Base-by-base conservation (phyloP, 768 basidiomycete species). In the Botryobasidium botryosum region DNA sequence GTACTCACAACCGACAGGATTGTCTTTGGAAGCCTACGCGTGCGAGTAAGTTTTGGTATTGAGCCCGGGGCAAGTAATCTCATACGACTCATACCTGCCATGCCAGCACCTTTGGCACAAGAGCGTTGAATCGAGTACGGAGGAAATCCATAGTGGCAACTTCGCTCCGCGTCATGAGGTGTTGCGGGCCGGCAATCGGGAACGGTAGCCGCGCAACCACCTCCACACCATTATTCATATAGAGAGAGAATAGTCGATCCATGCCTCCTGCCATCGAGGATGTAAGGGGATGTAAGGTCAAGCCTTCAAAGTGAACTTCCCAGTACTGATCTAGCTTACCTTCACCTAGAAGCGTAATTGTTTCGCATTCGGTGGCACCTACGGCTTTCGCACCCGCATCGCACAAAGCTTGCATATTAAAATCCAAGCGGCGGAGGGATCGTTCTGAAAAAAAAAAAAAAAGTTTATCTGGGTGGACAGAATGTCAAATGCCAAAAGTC, bases 101-200 rank as follows among this genome's bases (percentile, higher is more conserved):
- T n/a, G n/a, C n/a, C n/a, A n/a, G n/a, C n/a, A n/a, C n/a, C n/a
- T n/a, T n/a, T n/a, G n/a, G n/a, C n/a, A n/a, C n/a, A n/a, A n/a
- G n/a, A n/a, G n/a, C n/a, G n/a, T n/a, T n/a, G n/a, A n/a, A 57
- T 45, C 40, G 53, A 46, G 59, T 56, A 52, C 66, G 63, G 27
- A 64, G 60, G n/a, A 63, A 67, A 29, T 33, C 55, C 59, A 69
- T 61, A 4, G 68, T 70, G 17, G 68, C 68, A 18, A 64, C 67
- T 50, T 70, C 68, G 50, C 67, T 69, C 5, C 68, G 66, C n/a
- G 65, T 53, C 35, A 59, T 57, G 53, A 52, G 61, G 57, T 52
- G 60, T 49, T 62, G 63, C 47, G 65, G 67, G 6, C 55, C 51
- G 29, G 59, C 59, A 17, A 49, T 42, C n/a, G 62, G 63, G 50